A percentile compares a stretch with the other conserved stretches of the same genome.
Conservation (phyloP, 768 basidiomycete species). For the Boletus rex-veris region DNA sequence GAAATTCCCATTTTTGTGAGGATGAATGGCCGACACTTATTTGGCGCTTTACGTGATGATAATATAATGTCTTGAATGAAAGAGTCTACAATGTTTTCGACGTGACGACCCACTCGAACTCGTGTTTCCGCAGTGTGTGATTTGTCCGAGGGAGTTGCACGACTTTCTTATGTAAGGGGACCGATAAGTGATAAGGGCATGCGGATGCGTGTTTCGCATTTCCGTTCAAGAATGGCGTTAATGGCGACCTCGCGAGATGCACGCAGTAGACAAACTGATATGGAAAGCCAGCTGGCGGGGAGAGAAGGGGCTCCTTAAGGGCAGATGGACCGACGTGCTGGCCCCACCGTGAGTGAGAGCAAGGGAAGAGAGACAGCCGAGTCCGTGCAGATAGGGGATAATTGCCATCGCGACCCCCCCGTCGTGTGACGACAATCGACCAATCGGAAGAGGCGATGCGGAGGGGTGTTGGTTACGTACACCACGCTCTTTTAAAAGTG, state of each 20-base stretch:
- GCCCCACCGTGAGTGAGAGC: background rate
- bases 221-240: background rate
- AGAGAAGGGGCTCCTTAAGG: background rate
- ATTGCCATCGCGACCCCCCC: constrained; percentile 12
- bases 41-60: no score
- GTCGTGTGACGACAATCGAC: constrained; percentile 19
- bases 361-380: constrained; percentile 8
- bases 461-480: constrained; percentile 21
- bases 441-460: constrained; percentile 13
- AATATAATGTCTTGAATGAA: no score
- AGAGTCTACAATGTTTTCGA: no score
- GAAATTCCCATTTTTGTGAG: no score
- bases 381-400: constrained; percentile 8
- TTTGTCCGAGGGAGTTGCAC: no score
- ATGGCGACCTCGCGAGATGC: background rate
- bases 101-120: no score
- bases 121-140: no score
- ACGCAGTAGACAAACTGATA: constrained; percentile 1
- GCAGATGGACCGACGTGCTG: background rate
- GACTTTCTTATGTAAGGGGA: no score
- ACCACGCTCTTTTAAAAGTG: constrained; percentile 7
- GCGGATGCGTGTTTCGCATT: background rate
- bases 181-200: constrained; percentile 14
- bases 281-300: background rate
- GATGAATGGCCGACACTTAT: no score